Conservation (phyloP, 306 rosid species). For the Vicia sativa region DNA sequence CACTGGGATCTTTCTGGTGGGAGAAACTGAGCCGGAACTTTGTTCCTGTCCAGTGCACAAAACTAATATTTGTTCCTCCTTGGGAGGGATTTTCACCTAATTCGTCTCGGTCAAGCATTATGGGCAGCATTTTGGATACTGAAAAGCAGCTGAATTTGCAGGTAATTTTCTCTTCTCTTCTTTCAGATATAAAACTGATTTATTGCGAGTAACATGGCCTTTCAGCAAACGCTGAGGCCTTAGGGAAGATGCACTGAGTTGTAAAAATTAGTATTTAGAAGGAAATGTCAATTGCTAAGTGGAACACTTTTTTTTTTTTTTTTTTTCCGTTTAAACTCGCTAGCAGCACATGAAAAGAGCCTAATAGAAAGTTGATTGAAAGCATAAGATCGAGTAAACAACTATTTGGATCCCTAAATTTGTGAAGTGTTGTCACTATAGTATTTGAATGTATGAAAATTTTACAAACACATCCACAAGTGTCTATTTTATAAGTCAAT, state of each 20-base stretch:
- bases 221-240: slow-evolving; percentile 6
- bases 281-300: slow-evolving; percentile 27
- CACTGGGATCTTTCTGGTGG: slow-evolving; percentile 96
- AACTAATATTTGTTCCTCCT: slow-evolving; percentile 90
- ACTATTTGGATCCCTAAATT: too few species aligned
- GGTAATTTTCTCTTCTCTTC: slow-evolving; percentile 51
- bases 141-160: slow-evolving; percentile 49
- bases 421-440: too few species aligned
- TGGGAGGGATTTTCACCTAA: slow-evolving; percentile 99
- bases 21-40: slow-evolving; percentile 88
- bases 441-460: too few species aligned
- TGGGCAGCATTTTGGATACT: slow-evolving; percentile 73
- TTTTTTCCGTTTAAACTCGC: slow-evolving; percentile 5
- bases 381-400: background rate
- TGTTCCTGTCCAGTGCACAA: slow-evolving; percentile 92
- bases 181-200: background rate
- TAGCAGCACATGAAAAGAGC: slow-evolving; percentile 22
- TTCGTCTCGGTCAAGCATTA: slow-evolving; percentile 87
- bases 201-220: slow-evolving; percentile 16
- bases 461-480: too few species aligned
- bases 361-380: slow-evolving; percentile 21
- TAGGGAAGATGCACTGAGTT: slow-evolving; percentile 29
- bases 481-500: too few species aligned
- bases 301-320: slow-evolving; percentile 27
- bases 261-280: slow-evolving; percentile 22